Conservation (phyloP, 768 basidiomycete genomes). For the Trametes meyenii region DNA sequence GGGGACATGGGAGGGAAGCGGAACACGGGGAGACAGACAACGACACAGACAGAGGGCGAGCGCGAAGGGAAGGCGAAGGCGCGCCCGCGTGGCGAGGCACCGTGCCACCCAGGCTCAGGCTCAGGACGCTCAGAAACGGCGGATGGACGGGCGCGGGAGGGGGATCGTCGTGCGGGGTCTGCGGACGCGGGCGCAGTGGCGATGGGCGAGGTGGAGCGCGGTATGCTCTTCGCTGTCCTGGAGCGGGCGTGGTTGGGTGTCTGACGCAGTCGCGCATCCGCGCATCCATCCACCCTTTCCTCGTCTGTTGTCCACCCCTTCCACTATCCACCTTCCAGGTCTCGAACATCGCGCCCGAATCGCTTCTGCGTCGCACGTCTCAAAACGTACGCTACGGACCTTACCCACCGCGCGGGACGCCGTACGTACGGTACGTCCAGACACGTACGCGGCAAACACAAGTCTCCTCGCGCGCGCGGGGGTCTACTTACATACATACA, state of each 20-base stretch:
- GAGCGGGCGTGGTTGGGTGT: slow-evolving; percentile 33
- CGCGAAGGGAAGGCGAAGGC: neutral
- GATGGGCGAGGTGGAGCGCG: slow-evolving; percentile 30
- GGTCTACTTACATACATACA: neutral
- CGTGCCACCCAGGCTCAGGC: too few species aligned
- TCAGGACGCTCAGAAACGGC: too few species aligned
- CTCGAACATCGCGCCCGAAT: neutral
- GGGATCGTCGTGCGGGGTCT: slow-evolving; percentile 11
- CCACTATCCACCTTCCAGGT: neutral
- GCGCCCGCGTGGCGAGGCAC: neutral
- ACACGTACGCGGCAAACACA: neutral
- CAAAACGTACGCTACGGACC: neutral
- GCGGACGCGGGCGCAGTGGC: neutral
- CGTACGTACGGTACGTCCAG: slow-evolving; percentile 5
- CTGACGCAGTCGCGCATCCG: slow-evolving; percentile 1
- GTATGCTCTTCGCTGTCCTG: slow-evolving; percentile 33
- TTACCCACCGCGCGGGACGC: neutral
- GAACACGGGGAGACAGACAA: neutral
- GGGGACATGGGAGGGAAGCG: neutral
- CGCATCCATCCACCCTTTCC: neutral
- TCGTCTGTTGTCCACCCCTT: neutral
- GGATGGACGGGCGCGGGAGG: too few species aligned
- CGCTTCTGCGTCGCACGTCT: neutral
- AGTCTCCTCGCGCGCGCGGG: neutral
- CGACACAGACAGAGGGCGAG: neutral